phyloP scores from a whole-genome alignment of 2,329 filamentous ascomycete genomes.

The Alternaria solani region DNA sequence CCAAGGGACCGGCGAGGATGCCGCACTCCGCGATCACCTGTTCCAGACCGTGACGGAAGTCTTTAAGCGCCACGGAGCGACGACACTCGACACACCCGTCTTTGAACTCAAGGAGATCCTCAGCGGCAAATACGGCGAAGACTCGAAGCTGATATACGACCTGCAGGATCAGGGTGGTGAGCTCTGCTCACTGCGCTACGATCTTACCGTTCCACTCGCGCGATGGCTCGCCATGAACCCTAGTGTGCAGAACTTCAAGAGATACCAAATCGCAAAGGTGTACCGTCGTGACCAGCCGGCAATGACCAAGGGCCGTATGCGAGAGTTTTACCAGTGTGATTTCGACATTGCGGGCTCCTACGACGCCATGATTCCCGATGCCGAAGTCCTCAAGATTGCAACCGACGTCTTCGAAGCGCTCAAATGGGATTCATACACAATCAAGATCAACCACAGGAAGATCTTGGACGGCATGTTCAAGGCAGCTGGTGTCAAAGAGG shows the following conservation, averaged over 20 bases:
- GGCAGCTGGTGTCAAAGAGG: slow-evolving; percentile 84
- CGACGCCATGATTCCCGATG: slow-evolving; percentile 91
- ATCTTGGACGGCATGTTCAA: slow-evolving; percentile 92
- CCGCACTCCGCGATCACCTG: slow-evolving; percentile 47
- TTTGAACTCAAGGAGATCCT: slow-evolving; percentile 90
- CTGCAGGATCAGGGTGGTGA: slow-evolving; percentile 88
- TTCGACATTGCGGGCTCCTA: slow-evolving; percentile 88
- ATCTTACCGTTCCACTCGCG: slow-evolving; percentile 88
- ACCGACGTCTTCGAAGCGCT: slow-evolving; percentile 85
- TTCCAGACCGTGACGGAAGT: slow-evolving; percentile 47
- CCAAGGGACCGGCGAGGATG: slow-evolving; percentile 44
- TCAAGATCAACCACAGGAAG: slow-evolving; percentile 95
- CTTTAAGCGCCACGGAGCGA: slow-evolving; percentile 51
- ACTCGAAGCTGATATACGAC: slow-evolving; percentile 91
- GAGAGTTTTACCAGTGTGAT: slow-evolving; percentile 97
- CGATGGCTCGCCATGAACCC: slow-evolving; percentile 93
- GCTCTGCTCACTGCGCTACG: slow-evolving; percentile 83
- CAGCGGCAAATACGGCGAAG: slow-evolving; percentile 89
- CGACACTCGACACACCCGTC: slow-evolving; percentile 66
- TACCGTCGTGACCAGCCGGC: slow-evolving; percentile 78
- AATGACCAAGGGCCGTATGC: slow-evolving; percentile 90
- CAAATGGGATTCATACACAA: slow-evolving; percentile 78
- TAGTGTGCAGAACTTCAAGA: slow-evolving; percentile 82
- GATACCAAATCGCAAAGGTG: slow-evolving; percentile 95
- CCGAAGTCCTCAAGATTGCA: slow-evolving; percentile 84